phyloP scores from a whole-genome alignment of 2,329 filamentous ascomycete genomes.

The Calonectria crousiana region DNA sequence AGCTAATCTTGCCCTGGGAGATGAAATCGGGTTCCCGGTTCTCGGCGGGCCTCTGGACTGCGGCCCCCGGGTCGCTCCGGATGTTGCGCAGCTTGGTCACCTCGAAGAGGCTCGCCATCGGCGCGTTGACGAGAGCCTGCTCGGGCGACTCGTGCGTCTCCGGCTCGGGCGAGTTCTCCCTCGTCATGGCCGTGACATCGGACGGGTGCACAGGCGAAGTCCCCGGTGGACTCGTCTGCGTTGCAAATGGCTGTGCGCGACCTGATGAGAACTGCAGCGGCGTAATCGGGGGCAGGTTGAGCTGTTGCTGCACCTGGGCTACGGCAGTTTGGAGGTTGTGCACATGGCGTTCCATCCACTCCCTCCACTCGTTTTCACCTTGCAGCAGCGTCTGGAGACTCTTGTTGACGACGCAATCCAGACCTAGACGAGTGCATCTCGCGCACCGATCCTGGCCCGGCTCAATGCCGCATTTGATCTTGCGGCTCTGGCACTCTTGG shows the following conservation, averaged over 20 bases:
- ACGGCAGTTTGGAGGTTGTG: slow-evolving; percentile 42
- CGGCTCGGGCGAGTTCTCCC: slow-evolving; percentile 47
- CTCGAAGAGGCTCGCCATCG: slow-evolving; percentile 50
- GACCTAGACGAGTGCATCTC: slow-evolving; percentile 61
- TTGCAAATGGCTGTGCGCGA: neutral
- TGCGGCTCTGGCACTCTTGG: slow-evolving; percentile 64
- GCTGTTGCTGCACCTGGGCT: slow-evolving; percentile 40
- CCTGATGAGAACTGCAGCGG: neutral
- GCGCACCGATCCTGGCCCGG: slow-evolving; percentile 58
- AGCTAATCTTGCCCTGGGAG: slow-evolving; percentile 41
- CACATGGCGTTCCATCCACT: slow-evolving; percentile 44
- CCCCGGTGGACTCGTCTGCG: neutral
- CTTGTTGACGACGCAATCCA: slow-evolving; percentile 67
- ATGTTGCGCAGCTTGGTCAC: slow-evolving; percentile 50
- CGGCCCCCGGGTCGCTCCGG: slow-evolving; percentile 45
- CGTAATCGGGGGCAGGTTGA: slow-evolving; percentile 31
- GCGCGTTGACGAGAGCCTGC: slow-evolving; percentile 47
- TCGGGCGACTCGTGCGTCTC: slow-evolving; percentile 36
- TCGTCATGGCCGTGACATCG: slow-evolving; percentile 47
- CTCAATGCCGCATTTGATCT: slow-evolving; percentile 66
- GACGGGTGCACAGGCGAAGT: slow-evolving; percentile 3
- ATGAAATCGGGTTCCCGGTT: slow-evolving; percentile 46
- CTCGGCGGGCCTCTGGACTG: slow-evolving; percentile 21
- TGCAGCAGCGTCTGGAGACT: slow-evolving; percentile 67
- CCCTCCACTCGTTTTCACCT: slow-evolving; percentile 62